Conservation (phyloP, 306 rosid species). For the Notholithocarpus densiflorus region DNA sequence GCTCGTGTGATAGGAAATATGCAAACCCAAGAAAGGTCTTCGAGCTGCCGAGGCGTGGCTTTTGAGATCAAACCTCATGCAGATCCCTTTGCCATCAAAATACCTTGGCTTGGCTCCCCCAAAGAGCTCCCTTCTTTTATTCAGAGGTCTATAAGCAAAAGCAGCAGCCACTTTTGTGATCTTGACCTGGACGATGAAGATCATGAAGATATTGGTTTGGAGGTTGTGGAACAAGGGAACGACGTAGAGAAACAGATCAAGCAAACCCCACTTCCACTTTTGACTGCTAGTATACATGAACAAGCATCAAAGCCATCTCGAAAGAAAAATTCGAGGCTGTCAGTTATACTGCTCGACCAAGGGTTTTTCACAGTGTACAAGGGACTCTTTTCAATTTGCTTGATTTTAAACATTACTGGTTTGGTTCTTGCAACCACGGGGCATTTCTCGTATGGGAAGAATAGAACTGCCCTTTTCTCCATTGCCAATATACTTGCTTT, state of each 20-base stretch:
- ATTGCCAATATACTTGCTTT: constrained; percentile 57
- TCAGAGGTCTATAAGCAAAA: constrained; percentile 28
- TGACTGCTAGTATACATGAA: constrained; percentile 17
- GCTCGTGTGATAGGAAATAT: not conserved
- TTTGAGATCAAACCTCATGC: constrained; percentile 44
- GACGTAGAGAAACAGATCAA: constrained; percentile 17
- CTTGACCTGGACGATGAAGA: constrained; percentile 15
- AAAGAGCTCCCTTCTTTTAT: constrained; percentile 28
- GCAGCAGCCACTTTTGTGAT: constrained; percentile 51
- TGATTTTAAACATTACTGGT: constrained; percentile 40
- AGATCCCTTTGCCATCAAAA: constrained; percentile 34
- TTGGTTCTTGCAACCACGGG: constrained; percentile 47
- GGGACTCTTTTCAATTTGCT: constrained; percentile 41
- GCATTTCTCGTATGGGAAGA: constrained; percentile 39
- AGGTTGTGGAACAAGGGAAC: constrained; percentile 2
- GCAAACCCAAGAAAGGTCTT: constrained; percentile 35
- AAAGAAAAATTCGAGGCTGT: constrained; percentile 29
- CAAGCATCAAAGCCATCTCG: constrained; percentile 17
- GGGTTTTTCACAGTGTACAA: constrained; percentile 60
- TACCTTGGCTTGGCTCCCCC: constrained; percentile 17
- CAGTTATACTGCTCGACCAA: constrained; percentile 59
- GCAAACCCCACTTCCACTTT: constrained; percentile 7
- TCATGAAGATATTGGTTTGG: not conserved
- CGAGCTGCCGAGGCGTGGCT: constrained; percentile 50
- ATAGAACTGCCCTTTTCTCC: constrained; percentile 45